Evolutionary conservation across 2,329 filamentous ascomycete genomes (phyloP).

Genomic region (Talaromyces sp.): DNA sequence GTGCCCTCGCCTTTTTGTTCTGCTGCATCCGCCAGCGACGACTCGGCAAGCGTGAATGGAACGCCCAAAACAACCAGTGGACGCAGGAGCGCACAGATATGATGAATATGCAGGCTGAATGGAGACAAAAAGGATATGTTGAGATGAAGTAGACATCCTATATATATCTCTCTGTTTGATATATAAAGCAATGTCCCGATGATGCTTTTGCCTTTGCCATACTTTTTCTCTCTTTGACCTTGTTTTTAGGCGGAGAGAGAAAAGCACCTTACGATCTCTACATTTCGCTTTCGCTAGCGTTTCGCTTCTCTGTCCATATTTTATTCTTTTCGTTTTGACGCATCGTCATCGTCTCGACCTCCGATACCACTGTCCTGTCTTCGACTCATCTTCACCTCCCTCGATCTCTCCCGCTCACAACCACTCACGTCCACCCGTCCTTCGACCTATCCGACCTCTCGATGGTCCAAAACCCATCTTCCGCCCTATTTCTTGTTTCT

Average conservation of each 20-base stretch:
- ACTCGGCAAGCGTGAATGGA: conserved; percentile 48
- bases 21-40: conserved; percentile 51
- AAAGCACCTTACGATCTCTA: neutral
- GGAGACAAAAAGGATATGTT: conserved; percentile 36
- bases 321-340: neutral
- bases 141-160: conserved; percentile 15
- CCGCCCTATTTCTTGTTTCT: neutral
- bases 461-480: neutral
- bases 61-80: conserved; percentile 47
- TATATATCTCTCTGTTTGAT: neutral
- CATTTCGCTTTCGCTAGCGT: neutral
- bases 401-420: neutral
- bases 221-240: neutral
- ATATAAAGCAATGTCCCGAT: conserved; percentile 5
- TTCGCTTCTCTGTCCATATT: conserved; percentile 15
- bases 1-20: conserved; percentile 38
- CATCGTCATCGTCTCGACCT: conserved; percentile 10
- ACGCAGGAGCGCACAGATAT: conserved; percentile 37
- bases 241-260: neutral
- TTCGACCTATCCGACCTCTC: neutral
- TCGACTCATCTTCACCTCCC: neutral
- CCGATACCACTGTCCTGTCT: neutral
- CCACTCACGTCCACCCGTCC: neutral
- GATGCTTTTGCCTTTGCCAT: conserved; percentile 4
- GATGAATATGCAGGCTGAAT: conserved; percentile 37